Percentiles rank a stretch among this genome's conserved stretches.
phyloP scores from a whole-genome alignment of 1,284 basidiomycete species.

The Athelia sp. region DNA sequence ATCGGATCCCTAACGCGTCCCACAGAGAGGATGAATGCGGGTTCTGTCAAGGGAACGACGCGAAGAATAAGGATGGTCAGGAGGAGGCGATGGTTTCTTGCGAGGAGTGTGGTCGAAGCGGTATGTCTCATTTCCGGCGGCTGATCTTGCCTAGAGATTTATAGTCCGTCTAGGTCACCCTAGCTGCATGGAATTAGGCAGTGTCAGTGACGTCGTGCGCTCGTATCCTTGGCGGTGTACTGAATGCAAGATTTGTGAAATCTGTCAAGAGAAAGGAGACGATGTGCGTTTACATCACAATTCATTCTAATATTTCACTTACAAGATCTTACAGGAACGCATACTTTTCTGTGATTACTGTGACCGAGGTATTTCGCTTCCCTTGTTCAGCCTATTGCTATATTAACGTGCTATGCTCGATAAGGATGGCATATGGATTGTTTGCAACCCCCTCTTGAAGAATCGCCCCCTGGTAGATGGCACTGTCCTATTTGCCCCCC shows the following conservation, averaged over 20 bases:
- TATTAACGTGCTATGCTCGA: constrained; percentile 18
- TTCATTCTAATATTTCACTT: constrained; percentile 12
- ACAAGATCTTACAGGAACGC: constrained; percentile 51
- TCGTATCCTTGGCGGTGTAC: constrained; percentile 86
- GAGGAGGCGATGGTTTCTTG: constrained; percentile 69
- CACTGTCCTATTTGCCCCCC: constrained; percentile 61
- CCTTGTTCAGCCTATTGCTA: constrained; percentile 9
- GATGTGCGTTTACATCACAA: constrained; percentile 62
- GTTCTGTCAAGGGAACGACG: constrained; percentile 60
- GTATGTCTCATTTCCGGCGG: constrained; percentile 25
- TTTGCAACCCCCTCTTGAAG: constrained; percentile 67
- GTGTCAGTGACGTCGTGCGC: constrained; percentile 48
- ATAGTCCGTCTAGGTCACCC: constrained; percentile 59
- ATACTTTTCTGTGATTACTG: constrained; percentile 94
- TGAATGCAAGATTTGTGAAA: constrained; percentile 92
- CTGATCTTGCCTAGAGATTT: neutral
- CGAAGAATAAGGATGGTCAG: constrained; percentile 47
- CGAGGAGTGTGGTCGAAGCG: constrained; percentile 61
- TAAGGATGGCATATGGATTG: constrained; percentile 89
- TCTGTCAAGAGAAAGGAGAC: constrained; percentile 82
- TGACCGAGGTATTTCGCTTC: constrained; percentile 66
- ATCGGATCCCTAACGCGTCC: neutral
- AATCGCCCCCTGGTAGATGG: constrained; percentile 74
- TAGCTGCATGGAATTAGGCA: constrained; percentile 62
- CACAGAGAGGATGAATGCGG: constrained; percentile 56